These are phyloP conservation scores for Westerdykella sp. DNA, from an alignment of 2,329 filamentous ascomycete species.

Conservation along the genomic window DNA sequence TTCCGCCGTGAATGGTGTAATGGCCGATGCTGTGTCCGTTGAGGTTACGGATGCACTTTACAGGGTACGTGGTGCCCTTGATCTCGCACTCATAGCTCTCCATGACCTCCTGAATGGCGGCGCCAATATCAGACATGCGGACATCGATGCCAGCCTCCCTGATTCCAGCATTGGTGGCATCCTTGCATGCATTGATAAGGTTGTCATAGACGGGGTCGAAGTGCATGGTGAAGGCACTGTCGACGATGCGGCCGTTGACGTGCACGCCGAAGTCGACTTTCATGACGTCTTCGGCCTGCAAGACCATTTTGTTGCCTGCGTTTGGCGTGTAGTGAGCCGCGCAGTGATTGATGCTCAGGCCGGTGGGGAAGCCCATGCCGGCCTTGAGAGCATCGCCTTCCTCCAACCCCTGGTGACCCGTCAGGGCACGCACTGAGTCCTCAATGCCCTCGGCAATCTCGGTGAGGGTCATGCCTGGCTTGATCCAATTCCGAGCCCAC, in stretches of 20 bases:
- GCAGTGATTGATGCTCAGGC: constrained; percentile 76
- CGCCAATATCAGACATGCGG: constrained; percentile 78
- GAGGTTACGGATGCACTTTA: constrained; percentile 81
- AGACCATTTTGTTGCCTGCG: constrained; percentile 70
- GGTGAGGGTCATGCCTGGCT: constrained; percentile 72
- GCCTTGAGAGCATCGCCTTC: constrained; percentile 73
- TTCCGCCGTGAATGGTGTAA: constrained; percentile 85
- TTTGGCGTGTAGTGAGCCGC: constrained; percentile 86
- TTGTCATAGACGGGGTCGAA: constrained; percentile 65
- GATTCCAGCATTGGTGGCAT: constrained; percentile 69
- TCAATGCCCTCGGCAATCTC: constrained; percentile 86
- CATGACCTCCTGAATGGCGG: constrained; percentile 82
- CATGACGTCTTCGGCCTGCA: constrained; percentile 63
- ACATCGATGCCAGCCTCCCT: constrained; percentile 88
- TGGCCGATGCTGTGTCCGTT: constrained; percentile 86
- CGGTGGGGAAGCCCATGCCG: constrained; percentile 82
- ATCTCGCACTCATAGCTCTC: constrained; percentile 88
- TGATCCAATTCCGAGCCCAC: constrained; percentile 73
- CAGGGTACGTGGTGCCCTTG: constrained; percentile 67
- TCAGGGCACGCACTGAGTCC: constrained; percentile 68
- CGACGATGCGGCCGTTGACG: constrained; percentile 64
- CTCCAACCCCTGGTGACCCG: constrained; percentile 67
- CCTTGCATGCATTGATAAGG: constrained; percentile 59
- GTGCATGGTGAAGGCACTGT: constrained; percentile 64
- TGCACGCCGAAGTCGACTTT: constrained; percentile 69